Conservation (phyloP, 257 asterid genomes). For the Przewalskia tangutica region DNA sequence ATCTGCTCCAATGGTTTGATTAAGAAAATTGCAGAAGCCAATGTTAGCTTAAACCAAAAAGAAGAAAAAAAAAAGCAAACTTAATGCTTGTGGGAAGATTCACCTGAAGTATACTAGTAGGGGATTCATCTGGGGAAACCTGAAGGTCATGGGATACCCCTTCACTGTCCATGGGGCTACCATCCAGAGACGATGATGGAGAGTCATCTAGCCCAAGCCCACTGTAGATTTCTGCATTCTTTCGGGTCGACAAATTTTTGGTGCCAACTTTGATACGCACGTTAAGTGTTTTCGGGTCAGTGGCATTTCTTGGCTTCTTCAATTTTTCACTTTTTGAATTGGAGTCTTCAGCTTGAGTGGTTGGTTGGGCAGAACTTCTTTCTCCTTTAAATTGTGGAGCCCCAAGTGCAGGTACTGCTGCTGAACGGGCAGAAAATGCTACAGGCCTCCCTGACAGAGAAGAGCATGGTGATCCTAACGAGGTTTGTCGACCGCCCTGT, state of each 20-base stretch:
- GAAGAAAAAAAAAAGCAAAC: neutral
- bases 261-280: slow-evolving; percentile 85
- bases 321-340: slow-evolving; percentile 30
- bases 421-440: slow-evolving; percentile 34
- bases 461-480: slow-evolving; percentile 42
- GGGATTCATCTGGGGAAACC: slow-evolving; percentile 59
- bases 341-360: slow-evolving; percentile 38
- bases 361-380: slow-evolving; percentile 20
- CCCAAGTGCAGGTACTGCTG: slow-evolving; percentile 7
- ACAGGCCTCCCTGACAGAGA: slow-evolving; percentile 42
- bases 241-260: slow-evolving; percentile 53
- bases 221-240: slow-evolving; percentile 80
- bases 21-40: neutral
- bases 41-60: slow-evolving; percentile 4
- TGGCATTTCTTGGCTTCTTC: slow-evolving; percentile 30
- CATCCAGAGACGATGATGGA: slow-evolving; percentile 82
- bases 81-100: slow-evolving; percentile 6
- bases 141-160: slow-evolving; percentile 32
- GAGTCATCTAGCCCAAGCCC: slow-evolving; percentile 93
- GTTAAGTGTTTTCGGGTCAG: slow-evolving; percentile 65
- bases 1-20: slow-evolving; percentile 42
- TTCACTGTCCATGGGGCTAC: slow-evolving; percentile 53
- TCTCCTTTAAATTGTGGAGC: slow-evolving; percentile 2
- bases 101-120: slow-evolving; percentile 92
- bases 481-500: slow-evolving; percentile 57